Base-by-base conservation (phyloP, 768 basidiomycete genomes). In the Rhodotorula toruloides region DNA sequence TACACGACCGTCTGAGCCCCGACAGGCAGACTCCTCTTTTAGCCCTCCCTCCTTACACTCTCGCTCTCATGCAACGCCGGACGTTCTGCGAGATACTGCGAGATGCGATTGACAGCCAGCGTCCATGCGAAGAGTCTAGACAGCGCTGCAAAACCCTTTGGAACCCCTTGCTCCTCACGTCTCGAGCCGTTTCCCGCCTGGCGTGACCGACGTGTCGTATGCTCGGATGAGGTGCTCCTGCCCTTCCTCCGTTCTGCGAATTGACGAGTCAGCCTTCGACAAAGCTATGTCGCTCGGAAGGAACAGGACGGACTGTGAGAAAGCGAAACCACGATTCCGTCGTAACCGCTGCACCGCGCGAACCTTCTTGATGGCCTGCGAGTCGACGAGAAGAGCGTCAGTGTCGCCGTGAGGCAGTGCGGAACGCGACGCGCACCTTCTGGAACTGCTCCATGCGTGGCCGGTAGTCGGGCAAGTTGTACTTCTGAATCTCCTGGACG, bases 401-500 rank as follows among this genome's bases (percentile, higher is more conserved):
- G 27, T 48, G 44, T 25, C 25, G 27, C 21, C 40, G 16, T 21
- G 14, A n/a, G 9, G 31, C 52, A 53, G 12, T 53, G 12, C 12
- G 7, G 22, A 46, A 46, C 14, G 21, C 62, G 40, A 14, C 67
- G 65, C 53, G 22, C 37, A 39, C 53, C 65, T 74, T 74, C 42
- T 74, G 73, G 68, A 76, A 97, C 87, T 98, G 96, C 78, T 96
- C 96, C 78, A 98, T 94, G 63, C 96, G 83, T 5, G 96, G 96
- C 47, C 96, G 83, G 77, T 98, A 99, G 58, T 77, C 76, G 7
- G 91, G 91, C 62, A 96, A 87, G 77, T 96, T 94, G 81, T 93
- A 97, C 79, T 96, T 97, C 80, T 98, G 94, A n/a, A 99, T 83
- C 76, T 99, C 96, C 76, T 98, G 94, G 0, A 92, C 92, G 73